Evolutionary conservation across 2,329 filamentous ascomycete species (phyloP), one percentile per base, ranked within the genome.

Genomic region (Pseudogymnoascus sp.): DNA sequence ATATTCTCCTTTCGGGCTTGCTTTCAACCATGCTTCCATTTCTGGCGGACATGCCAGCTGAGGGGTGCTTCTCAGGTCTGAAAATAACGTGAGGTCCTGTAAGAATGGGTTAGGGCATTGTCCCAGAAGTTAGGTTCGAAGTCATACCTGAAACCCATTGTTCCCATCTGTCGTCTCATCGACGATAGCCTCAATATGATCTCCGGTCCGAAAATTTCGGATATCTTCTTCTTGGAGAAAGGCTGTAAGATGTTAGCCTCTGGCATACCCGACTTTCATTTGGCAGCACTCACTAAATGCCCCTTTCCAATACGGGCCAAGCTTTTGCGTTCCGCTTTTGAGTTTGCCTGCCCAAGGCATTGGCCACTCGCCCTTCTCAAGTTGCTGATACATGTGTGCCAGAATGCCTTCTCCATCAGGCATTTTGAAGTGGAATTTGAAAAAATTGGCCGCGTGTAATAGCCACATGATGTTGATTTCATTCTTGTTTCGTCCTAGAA

Each of bases 381-480:
- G 72, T 3, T 72, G 69, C 5, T 67, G 62, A 66, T 78, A 78
- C 2, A 71, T 70, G 7, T 71, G 62, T 57, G 69, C 72, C 2
- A 81, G 70, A 0, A 77, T 73, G 21, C 70, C 68, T n/a, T 77
- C 74, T 3, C 72, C 72, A 7, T 71, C 57, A 6, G 68, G 68
- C 42, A 75, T 63, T 54, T 71, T 75, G 69, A 83, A 76, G 66
- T 84, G 79, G 60, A 78, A 77, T 54, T 78, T 78, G 73, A 83
- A 84, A 74, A 83, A 83, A 65, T 82, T 81, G 47, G 80, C 69
- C 40, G 77, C 73, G 66, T 82, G 77, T 4, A 82, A 69, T 2
- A 79, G 61, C 77, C 77, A 81, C 1, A 75, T 69, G 62, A 79
- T 71, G 66, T 83, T 79, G 61, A 83, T 67, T 1, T 74, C 66